Evolutionary conservation across 78 protist species (phyloP), one percentile per base, ranked within the genome.

Genomic region (Anaeramoeba ignava): DNA sequence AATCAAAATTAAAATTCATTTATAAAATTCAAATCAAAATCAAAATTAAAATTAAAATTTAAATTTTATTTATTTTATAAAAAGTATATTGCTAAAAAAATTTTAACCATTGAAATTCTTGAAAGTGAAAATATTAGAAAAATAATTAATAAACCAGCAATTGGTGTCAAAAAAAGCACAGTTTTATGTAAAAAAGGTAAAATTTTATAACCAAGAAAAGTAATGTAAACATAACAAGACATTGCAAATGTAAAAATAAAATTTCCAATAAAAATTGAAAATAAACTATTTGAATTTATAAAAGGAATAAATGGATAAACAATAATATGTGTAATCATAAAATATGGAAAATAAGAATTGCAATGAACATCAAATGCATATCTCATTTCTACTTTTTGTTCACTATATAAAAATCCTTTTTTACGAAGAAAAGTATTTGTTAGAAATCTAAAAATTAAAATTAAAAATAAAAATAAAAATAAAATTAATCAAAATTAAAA

Each of bases 361-460:
- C 73, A 54, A 54, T 54, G 73, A 54, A 54, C 73, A 54, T 54
- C 73, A 54, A 54, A 54, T 54, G 73, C 8, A 54, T 54, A 54
- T 54, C 8, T 27, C 17, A 17, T 8, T 54, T 54, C 73, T 27
- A 54, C 73, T 54, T 54, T 54, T 17, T 54, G 73, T 27, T 27
- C 73, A 27, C 8, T 17, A 27, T 17, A 17, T 27, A 27, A 17
- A 54, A 27, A 54, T 17, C 73, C 73, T 27, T 8, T 8, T 8
- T 54, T 54, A n/a, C 17, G 73, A 27, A 27, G 36, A 27, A 54
- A 54, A 54, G 73, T 54, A 54, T 54, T 17, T 8, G 73, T 54
- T 54, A 27, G 17, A 27, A 54, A 54, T 54, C 8, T 27, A 54
- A 27, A 17, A 54, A 17, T 8, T 54, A 27, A 54, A 54, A 54